phyloP scores from a whole-genome alignment of 1,284 basidiomycete species.

The Trichosporon sp. region DNA sequence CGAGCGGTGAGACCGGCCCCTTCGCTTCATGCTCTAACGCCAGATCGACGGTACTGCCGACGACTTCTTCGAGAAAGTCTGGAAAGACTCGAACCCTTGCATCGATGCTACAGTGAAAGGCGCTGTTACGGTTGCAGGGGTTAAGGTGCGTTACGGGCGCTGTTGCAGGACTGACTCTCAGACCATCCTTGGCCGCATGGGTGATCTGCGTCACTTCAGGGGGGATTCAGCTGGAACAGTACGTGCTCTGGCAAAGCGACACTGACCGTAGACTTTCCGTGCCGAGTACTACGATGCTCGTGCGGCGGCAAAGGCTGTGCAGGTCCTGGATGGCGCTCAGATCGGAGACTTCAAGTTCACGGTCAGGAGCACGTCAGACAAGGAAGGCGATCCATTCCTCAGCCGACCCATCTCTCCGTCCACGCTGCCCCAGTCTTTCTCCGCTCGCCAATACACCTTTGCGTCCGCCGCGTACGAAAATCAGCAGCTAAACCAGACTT shows the following conservation, averaged over 20 bases:
- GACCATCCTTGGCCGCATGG: slow-evolving; percentile 9
- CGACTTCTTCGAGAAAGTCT: slow-evolving; percentile 34
- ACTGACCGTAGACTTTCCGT: slow-evolving; percentile 37
- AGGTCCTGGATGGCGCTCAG: slow-evolving; percentile 33
- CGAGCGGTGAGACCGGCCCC: background rate
- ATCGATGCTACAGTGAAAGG: background rate
- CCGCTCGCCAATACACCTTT: background rate
- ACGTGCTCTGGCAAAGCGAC: slow-evolving; percentile 25
- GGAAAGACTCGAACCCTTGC: slow-evolving; percentile 32
- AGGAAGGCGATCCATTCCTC: slow-evolving; percentile 28
- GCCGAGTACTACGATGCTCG: slow-evolving; percentile 51
- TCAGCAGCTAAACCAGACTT: background rate
- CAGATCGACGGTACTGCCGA: slow-evolving; percentile 31
- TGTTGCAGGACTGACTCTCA: background rate
- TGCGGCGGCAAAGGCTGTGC: slow-evolving; percentile 37
- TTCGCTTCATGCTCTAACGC: background rate
- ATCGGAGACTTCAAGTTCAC: slow-evolving; percentile 31
- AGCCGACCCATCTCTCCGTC: slow-evolving; percentile 25
- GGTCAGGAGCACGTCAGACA: slow-evolving; percentile 8
- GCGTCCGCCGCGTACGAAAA: slow-evolving; percentile 30
- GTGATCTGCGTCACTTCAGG: background rate
- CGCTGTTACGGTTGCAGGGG: slow-evolving; percentile 21
- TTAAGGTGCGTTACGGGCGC: slow-evolving; percentile 30
- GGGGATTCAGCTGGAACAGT: background rate
- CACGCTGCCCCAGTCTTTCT: background rate